Evolutionary conservation across 495 filamentous ascomycete genomes (phyloP), one percentile per base, ranked within the genome.

Genomic region (Xylaria intraflava): DNA sequence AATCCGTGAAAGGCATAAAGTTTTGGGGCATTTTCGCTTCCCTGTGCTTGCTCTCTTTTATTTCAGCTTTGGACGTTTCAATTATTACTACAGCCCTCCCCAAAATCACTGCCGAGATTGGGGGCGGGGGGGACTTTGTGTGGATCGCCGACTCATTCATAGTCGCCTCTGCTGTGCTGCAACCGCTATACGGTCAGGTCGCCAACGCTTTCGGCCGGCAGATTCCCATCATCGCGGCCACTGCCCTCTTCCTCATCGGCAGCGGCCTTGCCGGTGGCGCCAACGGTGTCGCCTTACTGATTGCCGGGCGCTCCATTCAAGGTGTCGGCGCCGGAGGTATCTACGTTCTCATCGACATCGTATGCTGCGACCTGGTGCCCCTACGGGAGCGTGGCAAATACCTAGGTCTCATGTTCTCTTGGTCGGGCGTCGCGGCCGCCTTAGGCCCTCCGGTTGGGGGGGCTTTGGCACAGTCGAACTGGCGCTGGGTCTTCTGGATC

Each of bases 251-350:
- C n/a, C n/a, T n/a, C n/a, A n/a, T n/a, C n/a, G n/a, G n/a, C n/a
- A n/a, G n/a, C n/a, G n/a, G n/a, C n/a, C n/a, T n/a, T n/a, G n/a
- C n/a, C n/a, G n/a, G n/a, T n/a, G n/a, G n/a, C 11, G 35, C 35
- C 3, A 8, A 6, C 35, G 17, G 17, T 14, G 6, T 14, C 12
- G 35, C 6, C 35, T 6, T 38, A 14, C 12, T 38, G 12, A 78
- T 94, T 45, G 77, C 78, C 0, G 88, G 86, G 24, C 73, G 90
- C 58, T 79, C 83, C 0, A 72, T 95, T 31, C 89, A 94, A 62
- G 90, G 90, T 46, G 67, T 85, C 17, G 90, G 88, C n/a, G 86
- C 83, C 46, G 86, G 86, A 49, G 90, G 89, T 1, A 75, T 91
- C 38, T 74, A 87, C 23, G 79, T 86, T 14, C 65, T 93, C 48